A percentile compares a stretch with the other conserved stretches of the same genome.
Conservation (phyloP, 2,329 filamentous ascomycete genomes). For the Bretziella fagacearum region DNA sequence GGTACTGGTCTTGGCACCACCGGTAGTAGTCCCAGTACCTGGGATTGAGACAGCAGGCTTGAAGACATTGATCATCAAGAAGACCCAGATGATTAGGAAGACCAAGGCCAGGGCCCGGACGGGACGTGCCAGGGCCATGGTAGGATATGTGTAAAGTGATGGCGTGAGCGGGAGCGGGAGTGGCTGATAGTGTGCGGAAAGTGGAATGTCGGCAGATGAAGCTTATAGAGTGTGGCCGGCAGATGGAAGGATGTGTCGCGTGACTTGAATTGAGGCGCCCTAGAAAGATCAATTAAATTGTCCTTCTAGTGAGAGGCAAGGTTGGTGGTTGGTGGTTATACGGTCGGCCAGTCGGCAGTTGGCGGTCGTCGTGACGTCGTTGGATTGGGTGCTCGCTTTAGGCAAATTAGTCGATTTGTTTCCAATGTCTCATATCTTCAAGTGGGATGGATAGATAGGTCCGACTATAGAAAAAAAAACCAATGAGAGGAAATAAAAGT, state of each 20-base stretch:
- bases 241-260: background rate
- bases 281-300: too few relatives aligned
- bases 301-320: too few relatives aligned
- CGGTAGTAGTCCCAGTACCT: constrained; percentile 18
- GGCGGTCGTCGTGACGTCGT: background rate
- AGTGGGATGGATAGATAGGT: background rate
- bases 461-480: too few relatives aligned
- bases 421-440: background rate
- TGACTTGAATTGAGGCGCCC: background rate
- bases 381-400: background rate
- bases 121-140: constrained; percentile 72
- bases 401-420: background rate
- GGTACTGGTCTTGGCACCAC: background rate
- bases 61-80: constrained; percentile 62
- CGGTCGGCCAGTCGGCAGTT: background rate
- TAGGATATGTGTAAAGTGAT: constrained; percentile 18
- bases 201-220: background rate
- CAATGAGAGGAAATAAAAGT: constrained; percentile 1
- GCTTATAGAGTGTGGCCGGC: too few relatives aligned
- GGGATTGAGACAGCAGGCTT: constrained; percentile 33
- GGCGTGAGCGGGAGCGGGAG: constrained; percentile 1
- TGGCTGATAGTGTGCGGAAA: background rate
- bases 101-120: constrained; percentile 61
- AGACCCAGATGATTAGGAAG: constrained; percentile 56
- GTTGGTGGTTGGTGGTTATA: background rate